Base-by-base conservation (phyloP, 495 filamentous ascomycete genomes). In the Penicilliopsis zonata region DNA sequence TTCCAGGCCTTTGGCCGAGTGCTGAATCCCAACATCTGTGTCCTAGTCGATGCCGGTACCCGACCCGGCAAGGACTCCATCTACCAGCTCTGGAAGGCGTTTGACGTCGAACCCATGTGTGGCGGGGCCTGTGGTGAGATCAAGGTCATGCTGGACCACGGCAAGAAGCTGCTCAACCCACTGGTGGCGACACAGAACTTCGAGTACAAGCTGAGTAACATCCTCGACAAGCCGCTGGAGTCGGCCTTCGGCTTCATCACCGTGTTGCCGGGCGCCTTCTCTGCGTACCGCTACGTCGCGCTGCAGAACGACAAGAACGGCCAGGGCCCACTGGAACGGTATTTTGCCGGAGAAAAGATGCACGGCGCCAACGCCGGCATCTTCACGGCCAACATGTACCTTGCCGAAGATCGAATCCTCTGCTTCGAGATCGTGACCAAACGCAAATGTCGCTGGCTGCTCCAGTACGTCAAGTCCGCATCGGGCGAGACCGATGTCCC, bases 171-270 rank as follows among this genome's bases (percentile, higher is more conserved):
- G 31, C 42, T 95, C 40, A 99, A 96, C 41, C 92, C 92, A 0
- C 69, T 99, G 12, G 83, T 99, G 8, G 92, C 92, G 2, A 85
- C 86, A 3, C 92, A 99, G 55, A 99, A 99, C 47, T 99, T 99
- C 48, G 92, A 99, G 65, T 99, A 99, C 65, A 99, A 99, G 67
- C 92, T 99, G 73, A 93, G 84, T 57, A 99, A 99, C 53, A 99
- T 99, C 48, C 73, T 99, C 13, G 92, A 99, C 52, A 99, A 99
- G 52, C 92, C 92, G 2, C 63, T 99, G 15, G 92, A 99, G 52
- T 95, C 88, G 19, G 83, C 90, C 0, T 99, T 99, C 46, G 92
- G 92, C 9, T 99, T 96, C 57, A 96, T 99, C 52, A 80, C 82
- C 17, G 92, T 99, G 38, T 69, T 99, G 32, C 92, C 92, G 9